These are phyloP conservation scores for Populus alba DNA, from an alignment of 345 rosid species.

Conservation along the genomic window DNA sequence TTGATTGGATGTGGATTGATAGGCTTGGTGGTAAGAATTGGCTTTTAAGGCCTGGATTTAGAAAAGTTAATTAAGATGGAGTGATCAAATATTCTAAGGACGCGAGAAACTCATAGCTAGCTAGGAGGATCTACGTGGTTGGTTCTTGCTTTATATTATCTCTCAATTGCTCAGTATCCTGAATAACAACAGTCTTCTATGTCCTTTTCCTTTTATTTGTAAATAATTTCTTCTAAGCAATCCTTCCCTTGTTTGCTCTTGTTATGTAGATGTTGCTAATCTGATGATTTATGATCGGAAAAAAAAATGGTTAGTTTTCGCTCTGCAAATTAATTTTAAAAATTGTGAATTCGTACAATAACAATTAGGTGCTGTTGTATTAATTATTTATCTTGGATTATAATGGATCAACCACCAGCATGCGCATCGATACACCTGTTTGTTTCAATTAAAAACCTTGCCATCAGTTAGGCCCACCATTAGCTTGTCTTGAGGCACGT, in stretches of 20 bases:
- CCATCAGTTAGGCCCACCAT: slow-evolving; percentile 4
- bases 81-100: slow-evolving; percentile 6
- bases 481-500: background rate
- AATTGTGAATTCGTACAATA: background rate
- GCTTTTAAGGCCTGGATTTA: background rate
- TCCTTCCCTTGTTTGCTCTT: background rate
- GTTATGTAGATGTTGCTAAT: background rate
- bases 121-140: slow-evolving; percentile 1
- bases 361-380: background rate
- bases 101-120: background rate
- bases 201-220: background rate
- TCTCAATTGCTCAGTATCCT: slow-evolving; percentile 9
- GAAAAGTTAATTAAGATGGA: background rate
- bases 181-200: background rate
- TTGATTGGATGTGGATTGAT: slow-evolving; percentile 39
- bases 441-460: background rate
- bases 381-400: background rate
- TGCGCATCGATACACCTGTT: background rate
- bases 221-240: background rate
- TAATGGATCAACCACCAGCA: background rate
- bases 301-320: background rate
- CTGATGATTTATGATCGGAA: background rate
- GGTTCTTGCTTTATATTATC: slow-evolving; percentile 2
- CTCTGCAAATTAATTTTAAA: background rate
- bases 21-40: slow-evolving; percentile 19